These are phyloP conservation scores for Fonsecaea pedrosoi DNA, from an alignment of 2,329 filamentous ascomycete species.

Conservation along the genomic window DNA sequence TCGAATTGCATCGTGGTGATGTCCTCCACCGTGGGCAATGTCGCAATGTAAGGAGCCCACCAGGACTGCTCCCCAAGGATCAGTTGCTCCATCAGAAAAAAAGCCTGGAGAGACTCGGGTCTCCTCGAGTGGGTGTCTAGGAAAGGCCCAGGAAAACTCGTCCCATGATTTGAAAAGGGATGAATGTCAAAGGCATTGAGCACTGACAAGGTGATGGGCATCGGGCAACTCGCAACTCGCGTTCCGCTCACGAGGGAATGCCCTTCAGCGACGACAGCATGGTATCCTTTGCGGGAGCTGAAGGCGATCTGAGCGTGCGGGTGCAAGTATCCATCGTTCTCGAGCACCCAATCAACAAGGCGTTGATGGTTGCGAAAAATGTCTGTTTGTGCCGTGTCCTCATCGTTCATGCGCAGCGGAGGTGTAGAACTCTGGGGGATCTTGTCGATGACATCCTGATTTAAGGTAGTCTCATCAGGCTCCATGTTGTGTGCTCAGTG, in stretches of 20 bases:
- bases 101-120: conserved; percentile 44
- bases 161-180: conserved; percentile 39
- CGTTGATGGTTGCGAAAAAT: conserved; percentile 33
- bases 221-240: conserved; percentile 38
- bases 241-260: conserved; percentile 29
- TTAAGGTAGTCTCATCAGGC: conserved; percentile 24
- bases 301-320: conserved; percentile 36
- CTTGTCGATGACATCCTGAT: conserved; percentile 12
- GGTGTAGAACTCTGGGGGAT: conserved; percentile 21
- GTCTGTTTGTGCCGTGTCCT: conserved; percentile 7
- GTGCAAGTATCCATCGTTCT: conserved; percentile 36
- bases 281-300: conserved; percentile 37
- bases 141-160: conserved; percentile 38
- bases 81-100: conserved; percentile 73
- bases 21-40: conserved; percentile 68
- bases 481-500: conserved; percentile 19
- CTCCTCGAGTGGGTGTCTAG: conserved; percentile 23
- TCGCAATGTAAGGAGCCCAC: conserved; percentile 72
- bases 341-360: conserved; percentile 38
- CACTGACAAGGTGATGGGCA: conserved; percentile 37
- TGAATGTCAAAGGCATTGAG: conserved; percentile 39
- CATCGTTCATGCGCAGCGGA: conserved; percentile 26
- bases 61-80: conserved; percentile 64
- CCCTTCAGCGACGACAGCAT: conserved; percentile 35
- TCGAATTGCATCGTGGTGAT: conserved; percentile 70